phyloP scores from a whole-genome alignment of 345 rosid species.

The Microthlaspi erraticum region DNA sequence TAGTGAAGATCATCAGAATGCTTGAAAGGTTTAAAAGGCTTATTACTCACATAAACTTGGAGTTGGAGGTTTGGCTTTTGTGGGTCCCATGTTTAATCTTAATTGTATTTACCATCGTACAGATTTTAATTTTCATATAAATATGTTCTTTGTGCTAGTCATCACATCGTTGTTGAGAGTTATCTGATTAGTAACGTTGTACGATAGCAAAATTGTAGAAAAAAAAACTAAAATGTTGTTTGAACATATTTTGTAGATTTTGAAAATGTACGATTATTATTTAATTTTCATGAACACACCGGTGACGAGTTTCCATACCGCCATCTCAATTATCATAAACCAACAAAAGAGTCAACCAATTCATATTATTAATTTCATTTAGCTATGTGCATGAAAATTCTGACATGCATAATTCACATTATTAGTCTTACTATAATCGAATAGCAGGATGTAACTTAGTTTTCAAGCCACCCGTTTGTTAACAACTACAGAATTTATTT shows the following conservation, averaged over 20 bases:
- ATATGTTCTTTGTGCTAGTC: too few species aligned
- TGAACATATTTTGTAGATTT: too few species aligned
- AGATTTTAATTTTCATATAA: background rate
- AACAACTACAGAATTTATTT: conserved; percentile 19
- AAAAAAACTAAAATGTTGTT: too few species aligned
- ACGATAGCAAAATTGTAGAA: too few species aligned
- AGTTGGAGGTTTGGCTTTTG: background rate
- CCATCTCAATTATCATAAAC: conserved; percentile 39
- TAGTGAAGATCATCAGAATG: conserved; percentile 11
- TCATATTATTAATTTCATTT: conserved; percentile 23
- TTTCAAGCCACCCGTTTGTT: conserved; percentile 40
- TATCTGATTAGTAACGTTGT: too few species aligned
- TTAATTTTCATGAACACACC: background rate
- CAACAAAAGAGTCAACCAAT: conserved; percentile 41
- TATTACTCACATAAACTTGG: background rate
- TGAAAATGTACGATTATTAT: background rate
- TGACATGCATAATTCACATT: conserved; percentile 23
- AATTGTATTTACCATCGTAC: background rate
- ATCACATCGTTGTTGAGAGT: too few species aligned
- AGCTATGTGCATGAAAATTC: conserved; percentile 30
- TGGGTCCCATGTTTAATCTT: conserved; percentile 9
- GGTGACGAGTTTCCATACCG: conserved; percentile 19
- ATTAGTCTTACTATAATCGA: conserved; percentile 20
- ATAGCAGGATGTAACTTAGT: conserved; percentile 40
- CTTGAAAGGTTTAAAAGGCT: conserved; percentile 4